phyloP scores from a whole-genome alignment of 257 asterid species.

The Gentiana macrophylla region DNA sequence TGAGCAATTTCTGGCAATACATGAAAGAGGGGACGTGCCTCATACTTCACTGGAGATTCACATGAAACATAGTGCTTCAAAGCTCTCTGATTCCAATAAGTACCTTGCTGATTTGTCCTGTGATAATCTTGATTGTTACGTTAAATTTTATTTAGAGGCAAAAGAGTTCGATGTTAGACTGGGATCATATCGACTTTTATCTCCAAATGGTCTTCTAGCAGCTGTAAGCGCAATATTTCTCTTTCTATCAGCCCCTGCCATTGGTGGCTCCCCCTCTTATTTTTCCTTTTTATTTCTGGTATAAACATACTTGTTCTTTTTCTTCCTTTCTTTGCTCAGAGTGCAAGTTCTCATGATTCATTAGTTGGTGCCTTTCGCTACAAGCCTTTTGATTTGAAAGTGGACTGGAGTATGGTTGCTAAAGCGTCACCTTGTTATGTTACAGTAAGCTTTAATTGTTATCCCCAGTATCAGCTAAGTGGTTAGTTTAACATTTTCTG shows the following conservation, averaged over 20 bases:
- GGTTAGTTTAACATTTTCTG: neutral
- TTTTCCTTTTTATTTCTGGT: neutral
- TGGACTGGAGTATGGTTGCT: conserved; percentile 91
- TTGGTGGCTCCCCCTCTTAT: neutral
- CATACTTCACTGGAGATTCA: conserved; percentile 65
- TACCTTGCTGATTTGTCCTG: conserved; percentile 94
- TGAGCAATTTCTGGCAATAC: conserved; percentile 33
- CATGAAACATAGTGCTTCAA: conserved; percentile 95
- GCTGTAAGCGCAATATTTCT: conserved; percentile 33
- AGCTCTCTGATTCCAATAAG: conserved; percentile 53
- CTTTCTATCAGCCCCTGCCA: conserved; percentile 1
- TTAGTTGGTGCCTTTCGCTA: conserved; percentile 78
- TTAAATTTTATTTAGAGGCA: conserved; percentile 65
- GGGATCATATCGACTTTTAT: conserved; percentile 83
- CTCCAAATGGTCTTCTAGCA: conserved; percentile 94
- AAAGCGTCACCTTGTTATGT: conserved; percentile 95
- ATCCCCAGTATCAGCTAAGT: conserved; percentile 4
- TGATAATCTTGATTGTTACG: conserved; percentile 75
- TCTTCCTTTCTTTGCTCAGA: conserved; percentile 31
- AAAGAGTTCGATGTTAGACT: conserved; percentile 65
- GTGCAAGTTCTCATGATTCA: conserved; percentile 74
- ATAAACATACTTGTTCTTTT: neutral
- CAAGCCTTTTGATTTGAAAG: conserved; percentile 74
- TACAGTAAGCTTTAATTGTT: conserved; percentile 50
- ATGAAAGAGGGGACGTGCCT: conserved; percentile 44